Percentiles rank a stretch among this genome's conserved stretches.
phyloP scores from a whole-genome alignment of 768 basidiomycete species.

The Russula foetens region DNA sequence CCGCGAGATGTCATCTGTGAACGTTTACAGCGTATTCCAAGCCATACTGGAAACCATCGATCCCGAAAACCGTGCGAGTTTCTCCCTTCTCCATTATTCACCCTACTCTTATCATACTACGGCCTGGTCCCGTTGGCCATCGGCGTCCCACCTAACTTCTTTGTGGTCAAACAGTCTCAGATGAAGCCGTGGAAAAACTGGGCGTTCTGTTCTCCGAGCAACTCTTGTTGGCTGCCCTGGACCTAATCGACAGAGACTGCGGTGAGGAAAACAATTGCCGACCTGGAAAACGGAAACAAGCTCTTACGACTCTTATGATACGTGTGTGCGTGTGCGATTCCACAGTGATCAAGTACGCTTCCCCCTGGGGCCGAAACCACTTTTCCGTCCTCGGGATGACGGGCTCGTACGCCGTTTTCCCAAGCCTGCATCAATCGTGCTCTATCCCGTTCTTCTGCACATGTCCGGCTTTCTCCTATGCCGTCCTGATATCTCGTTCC shows the following conservation, averaged over 20 bases:
- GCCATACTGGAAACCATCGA: constrained; percentile 24
- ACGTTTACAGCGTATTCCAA: constrained; percentile 6
- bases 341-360: constrained; percentile 53
- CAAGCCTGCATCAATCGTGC: constrained; percentile 35
- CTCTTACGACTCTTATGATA: neutral
- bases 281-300: too few species aligned
- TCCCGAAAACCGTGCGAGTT: constrained; percentile 29
- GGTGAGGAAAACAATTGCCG: constrained; percentile 40
- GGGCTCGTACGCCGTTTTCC: constrained; percentile 50
- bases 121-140: too few species aligned
- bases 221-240: constrained; percentile 60
- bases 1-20: neutral
- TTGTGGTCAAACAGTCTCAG: constrained; percentile 29
- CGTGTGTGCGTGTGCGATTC: neutral
- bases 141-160: too few species aligned
- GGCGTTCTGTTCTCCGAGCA: constrained; percentile 53
- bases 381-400: constrained; percentile 66
- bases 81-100: neutral
- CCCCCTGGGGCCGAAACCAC: constrained; percentile 48
- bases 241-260: constrained; percentile 64
- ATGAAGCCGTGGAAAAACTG: constrained; percentile 49
- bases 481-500: constrained; percentile 49
- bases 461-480: constrained; percentile 64
- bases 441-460: constrained; percentile 50
- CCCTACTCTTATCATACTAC: neutral